Evolutionary conservation across 345 rosid genomes (phyloP), one percentile per base, ranked within the genome.

Genomic region (Salix viminalis): DNA sequence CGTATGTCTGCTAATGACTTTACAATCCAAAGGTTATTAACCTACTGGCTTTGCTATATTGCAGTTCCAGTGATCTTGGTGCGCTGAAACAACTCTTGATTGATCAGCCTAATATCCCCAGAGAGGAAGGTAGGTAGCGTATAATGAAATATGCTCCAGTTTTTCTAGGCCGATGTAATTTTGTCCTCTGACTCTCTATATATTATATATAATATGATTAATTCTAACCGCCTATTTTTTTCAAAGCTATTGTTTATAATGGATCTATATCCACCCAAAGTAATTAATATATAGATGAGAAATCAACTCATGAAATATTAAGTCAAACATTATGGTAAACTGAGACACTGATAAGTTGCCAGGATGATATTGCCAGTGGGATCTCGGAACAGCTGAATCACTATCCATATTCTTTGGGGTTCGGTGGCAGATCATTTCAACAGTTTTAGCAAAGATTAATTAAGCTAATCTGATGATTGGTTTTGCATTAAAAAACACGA

Each of bases 31-130:
- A 6, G 56, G 21, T 16, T 50, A 50, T 50, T 1, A 50, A 50
- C 56, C 4, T 50, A 50, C 6, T 32, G 21, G 24, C 1, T 48
- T 67, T 13, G 65, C 58, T 70, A 58, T 60, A 52, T 70, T 84
- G 84, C 87, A 92, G 97, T 83, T 75, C 82, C 26, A 65, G 85
- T 72, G 94, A 91, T 88, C 84, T 93, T 8, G 85, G 81, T 19
- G 83, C 87, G 18, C 87, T 95, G 18, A 91, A 88, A 68, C 90
- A 82, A 77, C 90, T 95, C 19, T 77, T 93, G 86, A 83, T 89
- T 68, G 99, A 95, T 87, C 90, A 93, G 69, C 97, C 97, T 41
- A 91, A 95, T 66, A 89, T 93, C 76, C 84, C 87, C 6, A 88
- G 74, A 75, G 93, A 89, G 15, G 94, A 91, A 91, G 93, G 98